Conservation (phyloP, 2,329 filamentous ascomycete species). For the Aureobasidium sp. region DNA sequence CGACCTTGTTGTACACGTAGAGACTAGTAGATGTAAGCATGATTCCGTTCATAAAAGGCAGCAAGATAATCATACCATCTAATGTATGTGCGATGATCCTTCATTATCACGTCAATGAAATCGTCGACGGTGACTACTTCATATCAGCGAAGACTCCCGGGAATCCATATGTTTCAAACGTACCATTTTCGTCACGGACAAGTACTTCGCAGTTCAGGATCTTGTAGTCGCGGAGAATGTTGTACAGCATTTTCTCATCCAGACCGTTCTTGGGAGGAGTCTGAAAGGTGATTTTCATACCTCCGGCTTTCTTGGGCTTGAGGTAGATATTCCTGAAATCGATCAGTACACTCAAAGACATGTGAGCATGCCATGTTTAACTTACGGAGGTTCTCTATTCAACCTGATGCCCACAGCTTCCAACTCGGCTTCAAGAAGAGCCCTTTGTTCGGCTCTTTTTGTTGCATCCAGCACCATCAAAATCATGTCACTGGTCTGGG, state of each 20-base stretch:
- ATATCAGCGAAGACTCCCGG: slow-evolving; percentile 15
- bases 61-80: slow-evolving; percentile 44
- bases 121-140: slow-evolving; percentile 79
- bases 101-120: slow-evolving; percentile 99
- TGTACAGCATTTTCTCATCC: slow-evolving; percentile 97
- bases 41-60: neutral
- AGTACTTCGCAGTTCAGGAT: slow-evolving; percentile 96
- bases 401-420: slow-evolving; percentile 92
- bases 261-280: slow-evolving; percentile 71
- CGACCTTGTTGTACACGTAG: slow-evolving; percentile 99
- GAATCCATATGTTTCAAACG: neutral
- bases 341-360: neutral
- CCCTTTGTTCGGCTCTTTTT: slow-evolving; percentile 88
- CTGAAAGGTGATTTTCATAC: slow-evolving; percentile 98
- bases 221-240: slow-evolving; percentile 97
- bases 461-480: slow-evolving; percentile 96
- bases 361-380: neutral
- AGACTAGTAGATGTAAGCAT: slow-evolving; percentile 48
- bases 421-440: slow-evolving; percentile 81
- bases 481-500: slow-evolving; percentile 81
- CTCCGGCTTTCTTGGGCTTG: slow-evolving; percentile 89
- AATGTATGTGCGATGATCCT: slow-evolving; percentile 97
- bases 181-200: slow-evolving; percentile 80
- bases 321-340: slow-evolving; percentile 80
- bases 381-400: slow-evolving; percentile 83